phyloP scores from a whole-genome alignment of 2,329 filamentous ascomycete species.

The Hymenoscyphus fraxineus region DNA sequence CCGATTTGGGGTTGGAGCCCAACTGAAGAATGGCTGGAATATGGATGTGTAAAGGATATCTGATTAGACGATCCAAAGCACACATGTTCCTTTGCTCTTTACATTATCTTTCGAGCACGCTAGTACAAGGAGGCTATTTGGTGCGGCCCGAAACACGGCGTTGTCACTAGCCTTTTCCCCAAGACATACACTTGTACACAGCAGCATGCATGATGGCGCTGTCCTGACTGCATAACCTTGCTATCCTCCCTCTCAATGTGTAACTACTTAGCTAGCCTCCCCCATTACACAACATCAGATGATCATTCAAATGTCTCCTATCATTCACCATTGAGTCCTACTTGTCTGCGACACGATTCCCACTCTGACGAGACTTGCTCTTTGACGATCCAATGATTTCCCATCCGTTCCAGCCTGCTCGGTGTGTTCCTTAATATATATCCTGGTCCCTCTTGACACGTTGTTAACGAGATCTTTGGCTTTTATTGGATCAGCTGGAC shows the following conservation, averaged over 20 bases:
- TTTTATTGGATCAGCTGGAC: neutral
- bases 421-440: neutral
- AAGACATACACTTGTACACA: neutral
- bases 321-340: neutral
- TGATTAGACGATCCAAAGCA: neutral
- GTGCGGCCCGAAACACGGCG: neutral
- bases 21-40: neutral
- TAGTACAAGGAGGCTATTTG: neutral
- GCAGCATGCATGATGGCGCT: constrained; percentile 1
- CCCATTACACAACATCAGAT: neutral
- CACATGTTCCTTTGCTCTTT: neutral
- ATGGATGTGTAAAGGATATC: neutral
- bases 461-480: neutral
- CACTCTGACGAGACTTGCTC: neutral
- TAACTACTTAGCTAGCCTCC: neutral
- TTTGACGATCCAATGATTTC: neutral
- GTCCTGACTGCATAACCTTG: neutral
- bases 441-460: neutral
- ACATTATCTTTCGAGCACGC: neutral
- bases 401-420: neutral
- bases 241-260: neutral
- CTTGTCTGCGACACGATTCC: neutral
- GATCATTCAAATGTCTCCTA: neutral
- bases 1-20: constrained; percentile 5
- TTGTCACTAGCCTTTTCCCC: neutral